phyloP scores from a whole-genome alignment of 805 yeast genomes.

The baker's yeast (Saccharomyces cerevisiae) region DNA sequence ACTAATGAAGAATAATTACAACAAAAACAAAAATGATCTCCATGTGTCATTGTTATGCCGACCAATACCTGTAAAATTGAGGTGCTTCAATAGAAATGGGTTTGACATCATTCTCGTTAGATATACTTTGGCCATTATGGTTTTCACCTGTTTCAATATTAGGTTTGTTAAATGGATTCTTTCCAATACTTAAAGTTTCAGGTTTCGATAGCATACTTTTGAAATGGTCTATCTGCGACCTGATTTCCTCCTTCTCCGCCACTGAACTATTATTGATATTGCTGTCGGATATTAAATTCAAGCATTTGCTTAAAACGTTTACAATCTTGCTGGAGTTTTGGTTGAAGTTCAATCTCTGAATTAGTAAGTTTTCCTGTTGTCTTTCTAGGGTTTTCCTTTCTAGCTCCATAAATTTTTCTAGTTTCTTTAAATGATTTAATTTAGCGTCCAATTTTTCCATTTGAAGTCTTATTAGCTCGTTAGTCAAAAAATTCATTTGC shows the following conservation, averaged over 20 bases:
- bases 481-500: conserved; percentile 55
- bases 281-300: not conserved
- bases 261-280: conserved; percentile 7
- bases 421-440: conserved; percentile 45
- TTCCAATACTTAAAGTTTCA: conserved; percentile 25
- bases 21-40: not conserved
- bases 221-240: not conserved
- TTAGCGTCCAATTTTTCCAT: conserved; percentile 58
- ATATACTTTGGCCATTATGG: conserved; percentile 13
- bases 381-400: conserved; percentile 52
- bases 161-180: not conserved
- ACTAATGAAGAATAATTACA: not conserved
- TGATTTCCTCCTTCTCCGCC: conserved; percentile 7
- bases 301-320: conserved; percentile 20
- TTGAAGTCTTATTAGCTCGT: conserved; percentile 53
- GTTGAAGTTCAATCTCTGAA: conserved; percentile 59
- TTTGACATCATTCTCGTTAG: conserved; percentile 32
- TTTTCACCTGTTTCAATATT: conserved; percentile 9
- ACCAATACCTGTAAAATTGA: conserved; percentile 58
- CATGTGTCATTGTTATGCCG: conserved; percentile 33
- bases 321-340: conserved; percentile 47
- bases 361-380: conserved; percentile 58
- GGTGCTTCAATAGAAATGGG: conserved; percentile 58
- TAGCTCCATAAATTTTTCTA: conserved; percentile 58
- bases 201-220: conserved; percentile 19